phyloP scores from a whole-genome alignment of 108 stramenopile species.

The Seminavis robusta region DNA sequence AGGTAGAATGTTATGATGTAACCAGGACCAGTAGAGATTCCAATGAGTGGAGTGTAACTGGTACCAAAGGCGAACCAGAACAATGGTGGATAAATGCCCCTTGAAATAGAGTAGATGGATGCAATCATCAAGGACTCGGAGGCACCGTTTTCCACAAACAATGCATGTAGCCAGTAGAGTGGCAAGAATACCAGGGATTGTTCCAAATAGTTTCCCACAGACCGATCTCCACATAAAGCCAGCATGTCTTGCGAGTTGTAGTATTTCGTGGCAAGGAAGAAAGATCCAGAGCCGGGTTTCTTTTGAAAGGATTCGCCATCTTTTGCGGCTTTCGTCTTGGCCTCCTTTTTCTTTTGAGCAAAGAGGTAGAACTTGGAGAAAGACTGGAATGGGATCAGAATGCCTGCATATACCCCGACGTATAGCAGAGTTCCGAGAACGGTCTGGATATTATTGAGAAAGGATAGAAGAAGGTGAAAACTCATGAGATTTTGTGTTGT shows the following conservation, averaged over 20 bases:
- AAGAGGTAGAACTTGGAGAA: constrained; percentile 15
- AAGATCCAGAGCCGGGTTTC: no score
- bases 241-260: constrained; percentile 15
- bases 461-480: background rate
- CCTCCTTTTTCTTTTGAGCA: constrained; percentile 9
- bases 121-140: no score
- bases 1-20: no score
- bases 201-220: constrained; percentile 19
- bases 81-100: no score
- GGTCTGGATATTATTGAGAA: background rate
- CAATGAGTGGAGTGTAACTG: no score
- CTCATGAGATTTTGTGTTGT: background rate
- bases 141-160: no score
- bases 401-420: background rate
- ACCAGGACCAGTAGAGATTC: no score
- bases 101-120: no score
- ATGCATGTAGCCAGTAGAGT: constrained; percentile 19
- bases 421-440: constrained; percentile 19
- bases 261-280: constrained; percentile 12
- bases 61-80: no score
- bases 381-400: constrained; percentile 8
- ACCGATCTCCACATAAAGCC: constrained; percentile 15
- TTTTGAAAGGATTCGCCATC: constrained; percentile 1
- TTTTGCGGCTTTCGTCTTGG: constrained; percentile 5
- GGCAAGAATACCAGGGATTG: constrained; percentile 12